A percentile compares a stretch with the other conserved stretches of the same genome.
Conservation (phyloP, 305 asterid genomes). For the Fraxinus xanthoxyloides region DNA sequence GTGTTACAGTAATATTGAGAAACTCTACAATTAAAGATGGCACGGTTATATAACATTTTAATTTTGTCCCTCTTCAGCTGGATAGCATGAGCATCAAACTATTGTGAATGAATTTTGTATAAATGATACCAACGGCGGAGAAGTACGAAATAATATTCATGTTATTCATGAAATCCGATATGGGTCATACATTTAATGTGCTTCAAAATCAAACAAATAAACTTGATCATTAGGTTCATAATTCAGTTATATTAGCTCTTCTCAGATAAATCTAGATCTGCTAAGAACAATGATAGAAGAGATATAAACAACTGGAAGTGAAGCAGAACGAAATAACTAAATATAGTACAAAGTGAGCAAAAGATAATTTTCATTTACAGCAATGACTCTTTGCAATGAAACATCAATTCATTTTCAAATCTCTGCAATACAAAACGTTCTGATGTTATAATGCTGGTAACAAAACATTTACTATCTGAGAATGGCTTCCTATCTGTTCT, state of each 20-base stretch:
- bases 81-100: slow-evolving; percentile 16
- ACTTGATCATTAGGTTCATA: neutral
- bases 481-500: slow-evolving; percentile 93
- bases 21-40: slow-evolving; percentile 82
- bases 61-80: slow-evolving; percentile 19
- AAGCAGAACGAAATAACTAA: neutral
- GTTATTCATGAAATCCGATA: neutral
- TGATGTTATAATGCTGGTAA: slow-evolving; percentile 65
- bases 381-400: slow-evolving; percentile 64
- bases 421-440: slow-evolving; percentile 82
- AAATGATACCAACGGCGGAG: slow-evolving; percentile 2
- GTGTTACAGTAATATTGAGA: slow-evolving; percentile 63
- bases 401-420: slow-evolving; percentile 77
- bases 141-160: slow-evolving; percentile 11
- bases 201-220: neutral
- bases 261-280: neutral
- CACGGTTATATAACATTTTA: slow-evolving; percentile 50
- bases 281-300: neutral
- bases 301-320: neutral
- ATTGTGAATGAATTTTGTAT: slow-evolving; percentile 10
- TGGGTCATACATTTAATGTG: neutral
- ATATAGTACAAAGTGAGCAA: slow-evolving; percentile 7
- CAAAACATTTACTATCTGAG: slow-evolving; percentile 71
- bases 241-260: neutral
- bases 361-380: slow-evolving; percentile 24